Base-by-base conservation (phyloP, 2,329 filamentous ascomycete species). In the Acephala macrosclerotiorum region DNA sequence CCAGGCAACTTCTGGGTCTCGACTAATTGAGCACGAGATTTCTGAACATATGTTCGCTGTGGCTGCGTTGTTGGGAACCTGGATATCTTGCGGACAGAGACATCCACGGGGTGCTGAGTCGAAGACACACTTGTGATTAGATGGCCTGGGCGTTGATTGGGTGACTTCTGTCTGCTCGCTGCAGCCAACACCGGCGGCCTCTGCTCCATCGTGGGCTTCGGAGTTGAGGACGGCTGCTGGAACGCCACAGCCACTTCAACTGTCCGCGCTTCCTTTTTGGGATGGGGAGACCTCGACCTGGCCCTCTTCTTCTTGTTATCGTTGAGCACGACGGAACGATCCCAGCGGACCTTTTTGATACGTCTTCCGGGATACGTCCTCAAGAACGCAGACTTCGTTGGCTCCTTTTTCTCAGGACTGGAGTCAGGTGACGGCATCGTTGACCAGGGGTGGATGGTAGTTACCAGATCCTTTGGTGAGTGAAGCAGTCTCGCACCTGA, bases 301-400 rank as follows among this genome's bases (percentile, higher is more conserved):
- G 45, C 1, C 20, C 58, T 26, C 29, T 56, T 61, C 16, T 9
- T 35, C 51, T 58, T 65, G 16, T 65, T n/a, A 47, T 63, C 59
- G 53, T 65, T 69, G 57, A 64, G 58, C n/a, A 64, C 35, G 22
- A 66, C 40, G 14, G 56, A 49, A 2, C 16, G 9, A 55, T 57
- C 51, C 67, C 67, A 69, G 58, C 63, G 67, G 42, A 69, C 67
- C 49, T n/a, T 47, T 53, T 65, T 66, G 33, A 56, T 66, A 2
- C 35, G 36, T 33, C 9, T 8, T 3, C 25, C 38, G 12, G 29
- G n/a, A 16, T 35, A 20, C n/a, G 20, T 58, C 25, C 40, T 53
- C 33, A 59, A n/a, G 9, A 53, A 26, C 6, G 26, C 53, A 42
- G 59, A 55, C 22, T 18, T 51, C 8, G 11, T 20, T 26, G 35